A percentile compares a stretch with the other conserved stretches of the same genome.
These are phyloP conservation scores for Aspergillus eucalypticola DNA, from an alignment of 2,329 filamentous ascomycete species.

Conservation along the genomic window DNA sequence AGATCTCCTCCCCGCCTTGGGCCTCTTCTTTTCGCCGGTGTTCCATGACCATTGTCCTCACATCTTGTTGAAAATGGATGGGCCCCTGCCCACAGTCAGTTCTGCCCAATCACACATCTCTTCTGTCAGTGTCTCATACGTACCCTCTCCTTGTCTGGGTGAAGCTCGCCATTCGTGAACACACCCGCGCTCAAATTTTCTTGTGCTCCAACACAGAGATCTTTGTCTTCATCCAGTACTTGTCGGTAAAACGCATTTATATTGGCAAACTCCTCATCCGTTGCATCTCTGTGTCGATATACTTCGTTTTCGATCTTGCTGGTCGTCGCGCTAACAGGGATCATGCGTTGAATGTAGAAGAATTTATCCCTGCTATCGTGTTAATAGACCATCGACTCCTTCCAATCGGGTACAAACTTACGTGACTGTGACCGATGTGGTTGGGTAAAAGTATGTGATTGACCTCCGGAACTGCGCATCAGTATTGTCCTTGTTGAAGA, in stretches of 20 bases:
- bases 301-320: constrained; percentile 63
- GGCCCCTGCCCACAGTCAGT: constrained; percentile 33
- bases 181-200: constrained; percentile 61
- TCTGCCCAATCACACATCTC: constrained; percentile 9
- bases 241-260: constrained; percentile 63
- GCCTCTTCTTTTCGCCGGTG: constrained; percentile 46
- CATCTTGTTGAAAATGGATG: constrained; percentile 55
- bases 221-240: constrained; percentile 64
- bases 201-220: constrained; percentile 60
- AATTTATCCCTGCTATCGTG: constrained; percentile 47
- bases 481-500: constrained; percentile 50
- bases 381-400: not conserved
- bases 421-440: constrained; percentile 34
- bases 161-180: constrained; percentile 63
- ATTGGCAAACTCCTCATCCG: constrained; percentile 57
- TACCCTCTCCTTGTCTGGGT: constrained; percentile 60
- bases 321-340: constrained; percentile 54
- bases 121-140: accelerated
- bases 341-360: constrained; percentile 64
- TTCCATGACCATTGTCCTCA: constrained; percentile 50
- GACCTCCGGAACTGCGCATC: constrained; percentile 45
- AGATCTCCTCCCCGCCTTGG: constrained; percentile 50
- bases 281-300: constrained; percentile 60
- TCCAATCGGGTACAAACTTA: constrained; percentile 22
- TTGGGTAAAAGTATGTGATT: constrained; percentile 34